These are phyloP conservation scores for Platanthera guangdongensis DNA, from an alignment of 106 monocot genomes.

Conservation along the genomic window DNA sequence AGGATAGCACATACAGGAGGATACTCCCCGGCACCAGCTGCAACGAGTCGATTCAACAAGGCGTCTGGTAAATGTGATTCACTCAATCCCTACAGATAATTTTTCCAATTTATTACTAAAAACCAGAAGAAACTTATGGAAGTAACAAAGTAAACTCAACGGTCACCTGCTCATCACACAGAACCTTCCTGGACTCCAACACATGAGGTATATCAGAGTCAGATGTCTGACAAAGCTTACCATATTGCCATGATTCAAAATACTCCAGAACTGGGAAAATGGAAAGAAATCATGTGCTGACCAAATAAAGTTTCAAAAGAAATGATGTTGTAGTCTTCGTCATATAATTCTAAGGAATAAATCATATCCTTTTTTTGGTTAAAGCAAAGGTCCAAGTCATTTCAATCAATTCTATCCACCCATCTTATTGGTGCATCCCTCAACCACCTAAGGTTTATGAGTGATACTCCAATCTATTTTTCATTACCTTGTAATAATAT, in stretches of 20 bases:
- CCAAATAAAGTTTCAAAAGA: background rate
- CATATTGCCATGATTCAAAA: slow-evolving; percentile 48
- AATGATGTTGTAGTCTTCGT: no score
- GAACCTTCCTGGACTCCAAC: slow-evolving; percentile 52
- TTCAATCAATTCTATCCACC: no score
- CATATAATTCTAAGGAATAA: background rate
- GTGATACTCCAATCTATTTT: no score
- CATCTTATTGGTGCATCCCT: no score
- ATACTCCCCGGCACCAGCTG: slow-evolving; percentile 55
- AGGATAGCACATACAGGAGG: slow-evolving; percentile 92
- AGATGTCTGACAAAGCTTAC: slow-evolving; percentile 41
- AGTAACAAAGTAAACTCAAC: background rate
- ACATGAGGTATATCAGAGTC: slow-evolving; percentile 44
- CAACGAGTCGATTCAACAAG: slow-evolving; percentile 48
- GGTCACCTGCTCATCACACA: slow-evolving; percentile 66
- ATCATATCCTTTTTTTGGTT: background rate
- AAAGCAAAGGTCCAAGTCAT: background rate
- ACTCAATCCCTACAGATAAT: slow-evolving; percentile 41
- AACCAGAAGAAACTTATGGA: background rate
- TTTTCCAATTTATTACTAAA: slow-evolving; percentile 10
- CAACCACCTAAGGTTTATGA: no score
- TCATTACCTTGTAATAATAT: no score
- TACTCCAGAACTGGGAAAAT: slow-evolving; percentile 57
- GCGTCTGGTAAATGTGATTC: slow-evolving; percentile 48
- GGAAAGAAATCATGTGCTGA: background rate